A percentile compares a stretch with the other conserved stretches of the same genome.
phyloP scores from a whole-genome alignment of 768 basidiomycete species.

The Phanerodontia chrysosporium region DNA sequence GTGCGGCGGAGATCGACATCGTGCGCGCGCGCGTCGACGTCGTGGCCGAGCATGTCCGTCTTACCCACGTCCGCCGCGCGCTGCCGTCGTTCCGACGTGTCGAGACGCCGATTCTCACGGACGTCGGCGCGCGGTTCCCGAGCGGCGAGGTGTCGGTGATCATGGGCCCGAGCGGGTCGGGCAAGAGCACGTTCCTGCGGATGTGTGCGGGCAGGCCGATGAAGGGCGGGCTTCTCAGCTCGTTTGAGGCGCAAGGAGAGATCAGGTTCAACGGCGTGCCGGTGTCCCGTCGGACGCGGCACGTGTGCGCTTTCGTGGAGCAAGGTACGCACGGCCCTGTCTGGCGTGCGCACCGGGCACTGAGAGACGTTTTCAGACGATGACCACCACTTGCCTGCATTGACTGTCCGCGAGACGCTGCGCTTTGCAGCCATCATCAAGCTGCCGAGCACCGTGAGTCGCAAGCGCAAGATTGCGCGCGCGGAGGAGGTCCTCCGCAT shows the following conservation, averaged over 20 bases:
- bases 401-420: conserved; percentile 28
- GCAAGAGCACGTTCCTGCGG: conserved; percentile 13
- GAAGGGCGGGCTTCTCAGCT: conserved; percentile 9
- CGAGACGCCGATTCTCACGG: conserved; percentile 11
- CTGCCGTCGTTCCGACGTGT: background rate
- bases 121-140: conserved; percentile 8
- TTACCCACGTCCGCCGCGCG: conserved; percentile 4
- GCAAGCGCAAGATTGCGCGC: conserved; percentile 32
- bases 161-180: conserved; percentile 14
- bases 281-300: conserved; percentile 4
- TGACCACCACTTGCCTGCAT: conserved; percentile 11
- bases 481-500: conserved; percentile 43
- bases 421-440: conserved; percentile 37
- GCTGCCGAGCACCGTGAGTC: conserved; percentile 29
- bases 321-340: too few relatives aligned
- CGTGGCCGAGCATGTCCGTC: conserved; percentile 1
- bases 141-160: conserved; percentile 12
- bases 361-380: conserved; percentile 5
- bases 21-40: conserved; percentile 8
- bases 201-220: conserved; percentile 12
- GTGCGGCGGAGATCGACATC: conserved; percentile 9
- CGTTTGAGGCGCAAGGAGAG: conserved; percentile 8
- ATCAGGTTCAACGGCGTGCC: conserved; percentile 9
- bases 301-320: conserved; percentile 12
- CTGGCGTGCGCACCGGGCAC: too few relatives aligned